Evolutionary conservation across 179 eudicot species (phyloP).

Genomic region (Patellifolia procumbens): DNA sequence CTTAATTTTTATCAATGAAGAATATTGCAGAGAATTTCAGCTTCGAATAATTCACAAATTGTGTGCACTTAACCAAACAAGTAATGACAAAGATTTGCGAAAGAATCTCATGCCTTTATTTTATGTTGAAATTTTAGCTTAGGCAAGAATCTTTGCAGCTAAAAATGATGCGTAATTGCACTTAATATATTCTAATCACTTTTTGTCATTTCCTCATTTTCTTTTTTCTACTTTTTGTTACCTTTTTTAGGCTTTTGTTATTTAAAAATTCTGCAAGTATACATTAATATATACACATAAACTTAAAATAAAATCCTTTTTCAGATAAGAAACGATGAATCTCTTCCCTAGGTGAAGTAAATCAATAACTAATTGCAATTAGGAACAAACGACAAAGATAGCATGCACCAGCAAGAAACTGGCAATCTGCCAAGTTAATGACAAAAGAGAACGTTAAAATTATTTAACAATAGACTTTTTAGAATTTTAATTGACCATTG

Average conservation of each 20-base stretch:
- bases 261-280: background rate
- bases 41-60: background rate
- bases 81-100: background rate
- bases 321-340: background rate
- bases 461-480: background rate
- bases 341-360: background rate
- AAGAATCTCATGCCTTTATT: conserved; percentile 12
- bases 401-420: conserved; percentile 15
- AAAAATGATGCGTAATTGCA: background rate
- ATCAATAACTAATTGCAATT: background rate
- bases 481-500: background rate
- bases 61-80: background rate
- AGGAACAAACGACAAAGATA: background rate
- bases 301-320: background rate
- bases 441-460: conserved; percentile 8
- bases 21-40: conserved; percentile 2
- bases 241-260: conserved; percentile 14
- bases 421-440: conserved; percentile 9
- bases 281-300: background rate
- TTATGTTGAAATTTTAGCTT: background rate
- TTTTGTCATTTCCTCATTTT: conserved; percentile 2
- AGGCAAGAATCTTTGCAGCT: background rate
- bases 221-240: background rate
- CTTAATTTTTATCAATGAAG: background rate
- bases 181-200: background rate